Percentiles rank a stretch among this genome's conserved stretches.
Evolutionary conservation across 2,329 filamentous ascomycete species (phyloP).

Genomic region (Chaetomium sp.): DNA sequence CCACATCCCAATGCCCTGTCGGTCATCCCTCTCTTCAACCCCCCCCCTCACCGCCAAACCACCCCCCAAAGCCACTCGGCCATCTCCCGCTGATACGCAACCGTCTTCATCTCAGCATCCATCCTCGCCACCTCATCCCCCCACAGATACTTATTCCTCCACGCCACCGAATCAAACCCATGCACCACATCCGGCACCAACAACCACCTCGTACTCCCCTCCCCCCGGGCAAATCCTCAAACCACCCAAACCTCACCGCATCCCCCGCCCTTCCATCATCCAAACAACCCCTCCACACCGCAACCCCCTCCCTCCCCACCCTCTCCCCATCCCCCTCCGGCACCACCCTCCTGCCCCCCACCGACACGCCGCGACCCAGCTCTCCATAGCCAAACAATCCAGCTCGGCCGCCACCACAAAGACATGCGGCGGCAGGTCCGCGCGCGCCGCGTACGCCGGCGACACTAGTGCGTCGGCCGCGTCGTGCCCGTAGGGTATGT

Average conservation of each 20-base stretch:
- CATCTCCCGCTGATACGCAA: conserved; percentile 34
- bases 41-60: conserved; percentile 26
- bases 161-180: conserved; percentile 36
- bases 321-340: conserved; percentile 34
- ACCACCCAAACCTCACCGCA: conserved; percentile 37
- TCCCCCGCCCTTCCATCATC: conserved; percentile 25
- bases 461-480: conserved; percentile 46
- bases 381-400: conserved; percentile 50
- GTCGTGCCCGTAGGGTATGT: conserved; percentile 37
- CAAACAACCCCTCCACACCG: conserved; percentile 15
- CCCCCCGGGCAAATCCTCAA: conserved; percentile 21
- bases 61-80: conserved; percentile 36
- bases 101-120: conserved; percentile 40
- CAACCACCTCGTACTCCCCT: conserved; percentile 36
- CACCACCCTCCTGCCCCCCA: conserved; percentile 39
- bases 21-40: background rate
- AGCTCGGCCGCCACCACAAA: conserved; percentile 50
- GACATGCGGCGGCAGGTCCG: conserved; percentile 45
- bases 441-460: conserved; percentile 40
- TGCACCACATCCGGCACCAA: conserved; percentile 40
- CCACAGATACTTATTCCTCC: conserved; percentile 31
- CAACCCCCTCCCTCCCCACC: conserved; percentile 37
- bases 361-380: conserved; percentile 43
- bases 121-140: conserved; percentile 39
- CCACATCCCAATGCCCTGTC: background rate